phyloP scores from a whole-genome alignment of 176 grass and related monocot species.

The Eleusine coracana region DNA sequence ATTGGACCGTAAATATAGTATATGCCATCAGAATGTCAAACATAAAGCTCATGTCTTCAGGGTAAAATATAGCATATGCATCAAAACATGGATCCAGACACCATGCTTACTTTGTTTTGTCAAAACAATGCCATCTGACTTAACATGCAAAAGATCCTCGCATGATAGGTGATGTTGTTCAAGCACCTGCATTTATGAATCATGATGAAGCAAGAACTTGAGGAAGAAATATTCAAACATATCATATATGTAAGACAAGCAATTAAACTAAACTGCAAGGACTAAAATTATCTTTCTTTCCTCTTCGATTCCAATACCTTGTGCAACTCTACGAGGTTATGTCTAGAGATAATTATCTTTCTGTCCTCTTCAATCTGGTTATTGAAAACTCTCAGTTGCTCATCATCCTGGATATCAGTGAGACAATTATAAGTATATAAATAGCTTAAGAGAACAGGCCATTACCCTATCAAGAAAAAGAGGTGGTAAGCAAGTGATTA shows the following conservation, averaged over 20 bases:
- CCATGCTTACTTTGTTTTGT: constrained; percentile 76
- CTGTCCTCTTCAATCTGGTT: constrained; percentile 86
- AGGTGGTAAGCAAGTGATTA: constrained; percentile 12
- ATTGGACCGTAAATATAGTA: constrained; percentile 3
- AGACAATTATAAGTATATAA: constrained; percentile 24
- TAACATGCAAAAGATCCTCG: constrained; percentile 75
- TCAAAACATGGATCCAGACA: constrained; percentile 19
- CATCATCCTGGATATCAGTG: constrained; percentile 74
- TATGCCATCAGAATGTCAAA: constrained; percentile 17
- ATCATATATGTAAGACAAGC: not conserved
- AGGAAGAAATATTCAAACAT: constrained; percentile 21
- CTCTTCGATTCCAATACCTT: constrained; percentile 58
- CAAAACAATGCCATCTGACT: constrained; percentile 73
- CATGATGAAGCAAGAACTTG: constrained; percentile 28
- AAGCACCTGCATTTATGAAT: constrained; percentile 62
- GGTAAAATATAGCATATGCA: constrained; percentile 29
- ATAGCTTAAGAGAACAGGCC: constrained; percentile 22
- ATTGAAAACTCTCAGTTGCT: constrained; percentile 79
- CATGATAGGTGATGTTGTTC: constrained; percentile 74
- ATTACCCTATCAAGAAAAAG: constrained; percentile 6
- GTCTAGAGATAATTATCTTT: constrained; percentile 84
- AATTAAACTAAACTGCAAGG: constrained; percentile 27
- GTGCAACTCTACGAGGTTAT: constrained; percentile 75
- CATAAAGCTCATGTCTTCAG: constrained; percentile 21
- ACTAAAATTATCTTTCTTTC: constrained; percentile 36